These are phyloP conservation scores for Capillidium rhysosporum DNA, from an alignment of 371 early-diverging fungal species.

Conservation along the genomic window DNA sequence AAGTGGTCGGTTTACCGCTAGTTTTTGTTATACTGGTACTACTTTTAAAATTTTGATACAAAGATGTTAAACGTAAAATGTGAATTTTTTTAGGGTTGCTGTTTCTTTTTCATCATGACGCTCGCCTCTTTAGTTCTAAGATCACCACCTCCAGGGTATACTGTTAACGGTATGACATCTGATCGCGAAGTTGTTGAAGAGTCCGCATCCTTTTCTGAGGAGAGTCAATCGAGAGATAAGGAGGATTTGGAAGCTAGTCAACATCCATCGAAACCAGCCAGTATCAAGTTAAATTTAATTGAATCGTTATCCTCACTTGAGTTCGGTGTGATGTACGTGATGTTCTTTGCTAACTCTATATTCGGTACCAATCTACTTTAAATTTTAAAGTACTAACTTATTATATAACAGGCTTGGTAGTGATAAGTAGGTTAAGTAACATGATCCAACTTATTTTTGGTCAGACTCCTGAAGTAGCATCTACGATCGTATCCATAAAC, in stretches of 20 bases:
- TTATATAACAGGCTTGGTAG: conserved; percentile 16
- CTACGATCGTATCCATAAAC: conserved; percentile 31
- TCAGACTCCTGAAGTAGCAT: conserved; percentile 20
- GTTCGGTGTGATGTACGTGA: conserved; percentile 28
- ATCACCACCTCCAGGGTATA: conserved; percentile 41
- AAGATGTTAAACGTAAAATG: too few species aligned
- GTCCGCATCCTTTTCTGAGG: background rate
- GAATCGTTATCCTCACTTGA: conserved; percentile 26
- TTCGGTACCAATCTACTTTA: conserved; percentile 15
- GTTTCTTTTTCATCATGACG: conserved; percentile 23
- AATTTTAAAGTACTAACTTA: too few species aligned
- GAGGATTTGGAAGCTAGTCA: conserved; percentile 11
- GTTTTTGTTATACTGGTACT: conserved; percentile 32
- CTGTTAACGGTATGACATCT: conserved; percentile 26
- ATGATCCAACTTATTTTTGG: conserved; percentile 30
- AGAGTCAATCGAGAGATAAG: conserved; percentile 1
- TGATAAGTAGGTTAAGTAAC: conserved; percentile 33
- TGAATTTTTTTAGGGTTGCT: background rate
- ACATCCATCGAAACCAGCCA: conserved; percentile 9
- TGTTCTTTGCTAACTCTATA: conserved; percentile 29
- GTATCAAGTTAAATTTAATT: conserved; percentile 20
- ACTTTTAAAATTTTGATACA: conserved; percentile 11
- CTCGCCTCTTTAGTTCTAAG: conserved; percentile 22
- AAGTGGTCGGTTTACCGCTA: conserved; percentile 21
- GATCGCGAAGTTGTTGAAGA: conserved; percentile 15